Base-by-base conservation (phyloP, 208 protist species). In the Sergeia podlipaevii region DNA sequence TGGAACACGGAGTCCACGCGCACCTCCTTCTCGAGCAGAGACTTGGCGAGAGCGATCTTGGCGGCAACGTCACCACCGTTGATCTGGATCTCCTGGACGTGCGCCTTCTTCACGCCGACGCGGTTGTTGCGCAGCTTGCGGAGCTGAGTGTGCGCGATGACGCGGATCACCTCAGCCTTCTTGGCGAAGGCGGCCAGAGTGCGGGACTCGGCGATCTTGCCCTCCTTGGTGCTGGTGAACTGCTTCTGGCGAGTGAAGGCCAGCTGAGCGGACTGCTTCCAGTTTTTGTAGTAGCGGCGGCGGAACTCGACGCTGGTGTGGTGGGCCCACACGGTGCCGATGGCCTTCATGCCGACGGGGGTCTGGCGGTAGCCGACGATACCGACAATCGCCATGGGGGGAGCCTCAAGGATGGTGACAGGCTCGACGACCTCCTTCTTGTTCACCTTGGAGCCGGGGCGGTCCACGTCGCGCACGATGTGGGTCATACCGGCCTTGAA, bases 401-500 rank as follows among this genome's bases (percentile, higher is more conserved):
- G 98, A 36, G 89, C 79, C 82, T 99, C 98, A 32, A 99, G 48
- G 74, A 99, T 98, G 45, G 98, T 99, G 51, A 99, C 98, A 29
- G 97, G 85, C 79, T 99, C 98, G 34, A 99, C 93, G 58, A 98
- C 76, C 85, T 99, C 98, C 86, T 99, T 98, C 82, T 99, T 99
- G 91, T 99, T 85, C 64, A 97, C 77, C 85, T 98, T 94, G 38
- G 77, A 93, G 54, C 96, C 96, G 26, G 85, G 83, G 49, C 92
- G 87, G 72, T 99, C 95, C 43, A 99, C 70, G 33, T 99, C 97
- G 72, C 98, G 95, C 43, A 99, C 91, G 64, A 99, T 96, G 95
- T 99, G 98, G 38, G 98, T 99, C 97, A 98, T 99, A 77, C 98
- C 98, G 45, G 98, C 98, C 95, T 99, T 99, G 95, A 97, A 99